Conservation (phyloP, 495 filamentous ascomycete genomes). For the Cairneyella variabilis region DNA sequence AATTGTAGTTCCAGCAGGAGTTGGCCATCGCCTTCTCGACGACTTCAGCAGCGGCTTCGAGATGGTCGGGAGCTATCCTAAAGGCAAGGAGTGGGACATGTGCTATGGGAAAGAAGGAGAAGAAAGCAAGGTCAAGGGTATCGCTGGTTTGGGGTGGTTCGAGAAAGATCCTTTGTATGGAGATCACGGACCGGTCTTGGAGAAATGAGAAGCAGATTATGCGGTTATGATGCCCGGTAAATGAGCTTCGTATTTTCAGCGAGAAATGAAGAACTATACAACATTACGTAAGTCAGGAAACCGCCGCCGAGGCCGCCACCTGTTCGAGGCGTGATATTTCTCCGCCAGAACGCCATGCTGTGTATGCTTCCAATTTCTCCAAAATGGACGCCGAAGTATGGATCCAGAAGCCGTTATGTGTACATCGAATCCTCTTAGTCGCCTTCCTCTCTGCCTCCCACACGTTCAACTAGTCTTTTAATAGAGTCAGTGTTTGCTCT, state of each 20-base stretch:
- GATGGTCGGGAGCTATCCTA: slow-evolving; percentile 67
- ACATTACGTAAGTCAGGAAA: no score
- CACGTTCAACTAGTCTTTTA: slow-evolving; percentile 63
- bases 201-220: slow-evolving; percentile 9
- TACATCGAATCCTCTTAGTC: slow-evolving; percentile 2
- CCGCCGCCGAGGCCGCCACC: no score
- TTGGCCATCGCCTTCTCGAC: slow-evolving; percentile 57
- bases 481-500: no score
- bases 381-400: background rate
- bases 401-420: background rate
- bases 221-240: background rate
- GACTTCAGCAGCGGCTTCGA: slow-evolving; percentile 52
- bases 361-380: background rate
- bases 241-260: no score
- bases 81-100: slow-evolving; percentile 59
- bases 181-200: slow-evolving; percentile 45
- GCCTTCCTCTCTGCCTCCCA: slow-evolving; percentile 50
- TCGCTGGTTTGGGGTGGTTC: slow-evolving; percentile 51
- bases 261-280: no score
- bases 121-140: slow-evolving; percentile 43
- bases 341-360: background rate
- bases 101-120: slow-evolving; percentile 60
- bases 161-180: slow-evolving; percentile 58
- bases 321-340: no score
- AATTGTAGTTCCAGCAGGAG: slow-evolving; percentile 63